phyloP scores from a whole-genome alignment of 1,139 yeast genomes.

The Kodamaea suecica region DNA sequence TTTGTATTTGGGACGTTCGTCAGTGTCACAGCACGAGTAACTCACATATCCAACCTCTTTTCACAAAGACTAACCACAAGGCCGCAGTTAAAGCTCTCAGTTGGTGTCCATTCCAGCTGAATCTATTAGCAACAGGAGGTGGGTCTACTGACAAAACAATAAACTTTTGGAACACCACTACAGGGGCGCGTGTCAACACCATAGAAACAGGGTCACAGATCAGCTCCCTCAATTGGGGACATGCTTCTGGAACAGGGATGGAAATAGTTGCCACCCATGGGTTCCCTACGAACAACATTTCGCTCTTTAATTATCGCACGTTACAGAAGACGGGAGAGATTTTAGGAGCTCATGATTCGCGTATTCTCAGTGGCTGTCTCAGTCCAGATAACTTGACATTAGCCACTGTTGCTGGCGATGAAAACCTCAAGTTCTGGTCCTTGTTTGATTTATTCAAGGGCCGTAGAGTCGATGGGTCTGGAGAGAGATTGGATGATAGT shows the following conservation, averaged over 20 bases:
- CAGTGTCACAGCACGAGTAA: slow-evolving; percentile 10
- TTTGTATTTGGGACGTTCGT: slow-evolving; percentile 93
- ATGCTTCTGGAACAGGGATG: slow-evolving; percentile 63
- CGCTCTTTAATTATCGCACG: slow-evolving; percentile 83
- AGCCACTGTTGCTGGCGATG: slow-evolving; percentile 97
- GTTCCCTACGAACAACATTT: slow-evolving; percentile 80
- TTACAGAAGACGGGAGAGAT: slow-evolving; percentile 88
- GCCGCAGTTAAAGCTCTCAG: slow-evolving; percentile 96
- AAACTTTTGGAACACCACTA: slow-evolving; percentile 93
- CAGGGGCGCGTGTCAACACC: slow-evolving; percentile 83
- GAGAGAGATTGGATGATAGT: slow-evolving; percentile 16
- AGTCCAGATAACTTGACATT: slow-evolving; percentile 88
- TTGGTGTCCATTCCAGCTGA: slow-evolving; percentile 89
- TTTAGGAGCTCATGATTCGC: slow-evolving; percentile 80
- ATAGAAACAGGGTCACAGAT: slow-evolving; percentile 94
- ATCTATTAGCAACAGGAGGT: slow-evolving; percentile 91
- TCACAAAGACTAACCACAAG: slow-evolving; percentile 73
- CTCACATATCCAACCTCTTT: slow-evolving; percentile 51
- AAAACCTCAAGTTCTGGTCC: slow-evolving; percentile 93
- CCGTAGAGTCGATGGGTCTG: slow-evolving; percentile 19
- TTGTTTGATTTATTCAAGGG: slow-evolving; percentile 60
- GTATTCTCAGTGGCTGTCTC: slow-evolving; percentile 78
- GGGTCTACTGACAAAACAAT: slow-evolving; percentile 89
- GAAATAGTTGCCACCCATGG: slow-evolving; percentile 96
- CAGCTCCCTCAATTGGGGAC: slow-evolving; percentile 89